Base-by-base conservation (phyloP, 1,284 basidiomycete species). In the Ustilago hordei region DNA sequence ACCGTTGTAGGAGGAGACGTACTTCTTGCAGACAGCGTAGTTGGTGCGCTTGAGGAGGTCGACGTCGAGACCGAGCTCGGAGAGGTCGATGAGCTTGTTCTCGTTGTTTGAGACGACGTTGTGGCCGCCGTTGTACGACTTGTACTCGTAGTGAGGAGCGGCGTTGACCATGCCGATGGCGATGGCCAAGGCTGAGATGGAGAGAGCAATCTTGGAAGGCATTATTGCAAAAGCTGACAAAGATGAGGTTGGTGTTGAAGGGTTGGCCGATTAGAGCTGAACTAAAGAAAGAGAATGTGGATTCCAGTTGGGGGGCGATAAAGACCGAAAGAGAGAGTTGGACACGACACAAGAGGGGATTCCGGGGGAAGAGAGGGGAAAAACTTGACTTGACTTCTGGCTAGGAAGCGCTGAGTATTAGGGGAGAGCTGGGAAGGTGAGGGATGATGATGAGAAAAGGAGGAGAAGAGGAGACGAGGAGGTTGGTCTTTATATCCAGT, bases 181-280 rank as follows among this genome's bases (percentile, higher is more conserved):
- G 57, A 70, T 64, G 54, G 67, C 56, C 66, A 78, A 45, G 23
- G 70, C 55, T 38, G 53, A 34, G 64, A 78, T 61, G 56, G 70
- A 73, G 38, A 78, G 75, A 13, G 70, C 67, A 45, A 78, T 74
- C 68, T 78, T 73, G 61, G 75, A 74, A 59, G 67, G 63, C 75
- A 74, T 78, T 64, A 64, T 70, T 32, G 38, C 11, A 11, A 17
- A 35, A 38, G 35, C 36, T 34, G 15, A 39, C 38, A 11, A 11
- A 28, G 23, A 38, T 41, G 38, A 55, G 47, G 28, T 38, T 50
- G 45, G n/a, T 23, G 9, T 58, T 13, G 17, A 47, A 34, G 43
- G 53, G 45, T 38, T 50, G 52, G 52, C 47, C 31, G n/a, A n/a
- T 32, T 52, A 54, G 50, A 55, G 38, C 39, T 61, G 38, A 55